Evolutionary conservation across 2,329 filamentous ascomycete genomes (phyloP).

Genomic region (Botrytis galanthina): DNA sequence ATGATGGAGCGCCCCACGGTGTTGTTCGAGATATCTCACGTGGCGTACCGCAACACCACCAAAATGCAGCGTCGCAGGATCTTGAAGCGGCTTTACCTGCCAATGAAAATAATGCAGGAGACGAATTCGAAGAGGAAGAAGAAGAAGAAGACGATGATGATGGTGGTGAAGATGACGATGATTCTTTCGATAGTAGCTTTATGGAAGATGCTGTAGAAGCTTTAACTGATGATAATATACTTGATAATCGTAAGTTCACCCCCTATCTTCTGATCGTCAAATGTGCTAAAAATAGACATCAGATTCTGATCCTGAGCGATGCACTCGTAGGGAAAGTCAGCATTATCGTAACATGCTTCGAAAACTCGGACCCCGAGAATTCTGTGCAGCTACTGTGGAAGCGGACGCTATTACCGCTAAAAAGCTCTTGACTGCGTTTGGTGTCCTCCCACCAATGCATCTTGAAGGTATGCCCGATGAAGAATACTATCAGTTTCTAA

Average conservation of each 20-base stretch:
- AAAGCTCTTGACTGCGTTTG: conserved; percentile 84
- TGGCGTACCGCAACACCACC: conserved; percentile 12
- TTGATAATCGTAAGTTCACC: conserved; percentile 41
- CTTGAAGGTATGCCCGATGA: conserved; percentile 72
- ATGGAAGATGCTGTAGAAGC: conserved; percentile 48
- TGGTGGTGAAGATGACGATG: conserved; percentile 32
- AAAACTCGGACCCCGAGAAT: conserved; percentile 72
- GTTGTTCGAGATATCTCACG: conserved; percentile 8
- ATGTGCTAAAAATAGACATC: conserved; percentile 30
- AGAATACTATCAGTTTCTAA: conserved; percentile 71
- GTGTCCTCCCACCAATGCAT: conserved; percentile 69
- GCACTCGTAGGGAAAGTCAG: conserved; percentile 67
- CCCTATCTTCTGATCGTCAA: background rate
- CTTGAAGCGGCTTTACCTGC: background rate
- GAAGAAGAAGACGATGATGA: background rate
- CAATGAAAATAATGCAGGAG: background rate
- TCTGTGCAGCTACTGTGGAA: conserved; percentile 70
- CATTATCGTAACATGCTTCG: conserved; percentile 69
- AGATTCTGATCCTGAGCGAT: conserved; percentile 40
- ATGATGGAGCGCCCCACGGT: background rate
- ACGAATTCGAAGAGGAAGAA: background rate
- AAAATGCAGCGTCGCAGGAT: conserved; percentile 6
- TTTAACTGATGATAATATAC: conserved; percentile 47
- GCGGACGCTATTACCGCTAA: conserved; percentile 70
- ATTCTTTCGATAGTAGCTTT: conserved; percentile 44